These are phyloP conservation scores for Gastrolobium villosum DNA, from an alignment of 306 rosid species.

Conservation along the genomic window DNA sequence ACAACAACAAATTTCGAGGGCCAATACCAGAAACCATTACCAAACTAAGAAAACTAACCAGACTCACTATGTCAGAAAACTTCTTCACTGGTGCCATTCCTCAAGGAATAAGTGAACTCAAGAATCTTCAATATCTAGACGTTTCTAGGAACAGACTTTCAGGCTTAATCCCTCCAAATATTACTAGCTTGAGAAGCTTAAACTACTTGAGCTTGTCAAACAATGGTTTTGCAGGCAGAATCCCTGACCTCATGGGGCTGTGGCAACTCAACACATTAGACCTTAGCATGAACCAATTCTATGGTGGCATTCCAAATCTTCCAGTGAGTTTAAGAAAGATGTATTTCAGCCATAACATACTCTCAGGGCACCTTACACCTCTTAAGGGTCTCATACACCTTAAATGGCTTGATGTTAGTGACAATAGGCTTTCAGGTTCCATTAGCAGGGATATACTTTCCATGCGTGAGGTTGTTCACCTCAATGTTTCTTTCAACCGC, in stretches of 20 bases:
- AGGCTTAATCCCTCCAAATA: conserved; percentile 46
- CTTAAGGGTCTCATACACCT: conserved; percentile 40
- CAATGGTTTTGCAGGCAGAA: conserved; percentile 53
- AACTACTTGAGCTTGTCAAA: conserved; percentile 53
- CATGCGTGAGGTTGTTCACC: conserved; percentile 32
- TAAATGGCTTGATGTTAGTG: conserved; percentile 53
- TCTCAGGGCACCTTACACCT: conserved; percentile 49
- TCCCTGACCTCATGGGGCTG: conserved; percentile 55
- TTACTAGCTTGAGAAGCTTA: conserved; percentile 50
- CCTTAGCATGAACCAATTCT: conserved; percentile 53
- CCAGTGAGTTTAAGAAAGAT: conserved; percentile 53
- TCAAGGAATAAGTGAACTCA: conserved; percentile 32
- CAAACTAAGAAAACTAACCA: conserved; percentile 56
- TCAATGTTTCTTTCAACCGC: conserved; percentile 57
- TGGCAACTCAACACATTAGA: conserved; percentile 55
- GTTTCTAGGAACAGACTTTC: conserved; percentile 51
- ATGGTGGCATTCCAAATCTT: conserved; percentile 51
- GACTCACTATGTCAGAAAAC: conserved; percentile 54
- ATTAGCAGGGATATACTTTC: conserved; percentile 48
- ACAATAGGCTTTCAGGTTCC: conserved; percentile 53
- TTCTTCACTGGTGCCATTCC: conserved; percentile 59
- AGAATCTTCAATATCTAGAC: conserved; percentile 49
- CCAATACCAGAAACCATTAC: conserved; percentile 52
- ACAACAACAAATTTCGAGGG: conserved; percentile 62
- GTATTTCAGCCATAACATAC: conserved; percentile 44